Percentiles rank a stretch among this genome's conserved stretches.
phyloP scores from a whole-genome alignment of 768 basidiomycete species.

The Steccherinum ochraceum region DNA sequence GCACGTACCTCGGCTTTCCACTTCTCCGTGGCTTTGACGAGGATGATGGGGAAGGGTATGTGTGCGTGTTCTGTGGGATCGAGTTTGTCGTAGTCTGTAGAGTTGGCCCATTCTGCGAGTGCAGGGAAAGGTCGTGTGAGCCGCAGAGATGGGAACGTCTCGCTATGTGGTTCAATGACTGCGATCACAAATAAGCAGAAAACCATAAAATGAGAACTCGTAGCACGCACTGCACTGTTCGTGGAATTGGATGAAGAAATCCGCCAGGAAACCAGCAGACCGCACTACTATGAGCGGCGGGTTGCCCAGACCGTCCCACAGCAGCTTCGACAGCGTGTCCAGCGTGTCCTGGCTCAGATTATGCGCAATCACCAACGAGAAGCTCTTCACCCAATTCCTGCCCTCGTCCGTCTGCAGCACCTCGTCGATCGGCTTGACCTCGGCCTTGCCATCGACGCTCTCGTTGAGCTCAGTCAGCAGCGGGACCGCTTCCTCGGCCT shows the following conservation, averaged over 20 bases:
- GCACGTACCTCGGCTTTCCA: constrained; percentile 66
- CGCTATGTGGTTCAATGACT: constrained; percentile 87
- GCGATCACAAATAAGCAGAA: not conserved
- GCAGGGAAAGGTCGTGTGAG: constrained; percentile 87
- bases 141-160: constrained; percentile 66
- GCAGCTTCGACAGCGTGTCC: constrained; percentile 50
- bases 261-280: constrained; percentile 86
- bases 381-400: constrained; percentile 12
- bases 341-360: constrained; percentile 60
- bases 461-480: constrained; percentile 85
- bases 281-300: constrained; percentile 74
- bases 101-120: constrained; percentile 64
- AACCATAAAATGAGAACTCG: not conserved
- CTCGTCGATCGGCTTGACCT: constrained; percentile 39
- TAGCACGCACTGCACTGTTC: constrained; percentile 74
- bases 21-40: constrained; percentile 74
- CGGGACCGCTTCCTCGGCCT: constrained; percentile 74
- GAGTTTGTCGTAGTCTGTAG: constrained; percentile 69
- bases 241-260: constrained; percentile 83
- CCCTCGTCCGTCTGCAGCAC: constrained; percentile 17
- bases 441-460: constrained; percentile 62
- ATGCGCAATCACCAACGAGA: constrained; percentile 76
- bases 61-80: constrained; percentile 89
- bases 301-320: constrained; percentile 58
- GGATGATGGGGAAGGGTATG: constrained; percentile 84